Conservation (phyloP, 371 early-diverging fungal species). For the Choanephora cucurbitarum region DNA sequence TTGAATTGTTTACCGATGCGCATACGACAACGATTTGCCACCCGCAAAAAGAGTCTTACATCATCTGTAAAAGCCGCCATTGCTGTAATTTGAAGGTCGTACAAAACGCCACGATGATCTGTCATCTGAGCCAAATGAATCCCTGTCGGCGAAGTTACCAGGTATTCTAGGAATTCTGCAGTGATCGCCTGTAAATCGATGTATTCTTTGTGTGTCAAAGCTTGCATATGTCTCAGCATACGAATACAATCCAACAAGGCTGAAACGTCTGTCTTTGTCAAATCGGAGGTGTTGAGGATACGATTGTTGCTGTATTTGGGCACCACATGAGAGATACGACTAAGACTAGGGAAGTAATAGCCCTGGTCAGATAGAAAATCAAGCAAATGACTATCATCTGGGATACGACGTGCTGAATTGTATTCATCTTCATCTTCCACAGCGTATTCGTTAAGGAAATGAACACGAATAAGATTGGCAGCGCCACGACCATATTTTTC, state of each 20-base stretch:
- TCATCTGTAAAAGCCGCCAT: slow-evolving; percentile 68
- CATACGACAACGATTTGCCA: slow-evolving; percentile 67
- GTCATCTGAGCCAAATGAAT: slow-evolving; percentile 62
- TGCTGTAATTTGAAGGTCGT: slow-evolving; percentile 65
- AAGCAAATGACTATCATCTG: slow-evolving; percentile 56
- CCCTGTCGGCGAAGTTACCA: slow-evolving; percentile 63
- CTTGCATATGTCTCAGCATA: slow-evolving; percentile 54
- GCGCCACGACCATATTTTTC: slow-evolving; percentile 62
- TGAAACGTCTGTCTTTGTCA: slow-evolving; percentile 52
- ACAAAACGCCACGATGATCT: slow-evolving; percentile 65
- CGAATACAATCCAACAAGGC: slow-evolving; percentile 61
- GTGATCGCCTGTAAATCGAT: slow-evolving; percentile 57
- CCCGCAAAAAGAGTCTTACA: slow-evolving; percentile 58
- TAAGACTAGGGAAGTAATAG: slow-evolving; percentile 64
- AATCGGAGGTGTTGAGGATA: slow-evolving; percentile 41
- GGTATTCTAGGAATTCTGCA: slow-evolving; percentile 59
- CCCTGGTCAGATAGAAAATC: slow-evolving; percentile 66
- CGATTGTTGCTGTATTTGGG: slow-evolving; percentile 50
- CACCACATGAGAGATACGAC: slow-evolving; percentile 55
- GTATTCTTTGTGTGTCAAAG: slow-evolving; percentile 66
- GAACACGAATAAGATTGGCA: slow-evolving; percentile 63
- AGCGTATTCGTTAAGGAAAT: slow-evolving; percentile 55
- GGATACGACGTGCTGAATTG: slow-evolving; percentile 48
- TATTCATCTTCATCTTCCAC: slow-evolving; percentile 54
- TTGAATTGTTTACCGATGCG: slow-evolving; percentile 55